Base-by-base conservation (phyloP, 2,329 filamentous ascomycete species). In the Stenocarpella maydis region DNA sequence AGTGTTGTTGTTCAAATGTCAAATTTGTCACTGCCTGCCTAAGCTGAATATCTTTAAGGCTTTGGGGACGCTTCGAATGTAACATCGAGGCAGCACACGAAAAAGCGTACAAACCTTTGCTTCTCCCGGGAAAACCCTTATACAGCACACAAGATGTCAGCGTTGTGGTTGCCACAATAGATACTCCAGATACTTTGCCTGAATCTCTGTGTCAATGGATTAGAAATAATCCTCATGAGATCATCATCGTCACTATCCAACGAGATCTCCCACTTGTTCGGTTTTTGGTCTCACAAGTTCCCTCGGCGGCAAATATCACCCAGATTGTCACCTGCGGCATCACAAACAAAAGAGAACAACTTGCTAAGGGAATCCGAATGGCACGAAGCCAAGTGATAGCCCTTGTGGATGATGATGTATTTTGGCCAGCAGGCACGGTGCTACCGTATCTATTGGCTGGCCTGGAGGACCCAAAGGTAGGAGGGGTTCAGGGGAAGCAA, bases 111-210 rank as follows among this genome's bases (percentile, higher is more conserved):
- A 45, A 37, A 10, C 58, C 58, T 19, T 6, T 49, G n/a, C 58
- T 43, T 2, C 58, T 63, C 5, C 28, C 58, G 3, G 26, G 19
- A 1, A 37, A 24, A 14, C 58, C 58, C 2, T 43, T 24, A 37
- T 45, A 24, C 24, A 26, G n/a, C 28, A 34, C 58, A 9, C 43
- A 49, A 37, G 58, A 63, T 63, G 58, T 63, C 28, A 63, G 58
- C 12, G 21, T 63, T 26, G 58, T 63, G 41, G 58, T 63, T 34
- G 58, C 58, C 28, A 63, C 58, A 4, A 63, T 63, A 49, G 58
- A 63, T 7, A 49, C 58, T 6, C 58, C 43, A 31, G 28, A 34
- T 4, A 63, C 58, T 21, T 21, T 63, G 1, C 43, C 58, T 3
- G 12, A 49, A 14, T 34, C 58, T 5, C 28, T 63, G 14, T 24